Percentiles rank a stretch among this genome's conserved stretches.
phyloP scores from a whole-genome alignment of 2,329 filamentous ascomycete genomes.

The Neopestalotiopsis sp. region DNA sequence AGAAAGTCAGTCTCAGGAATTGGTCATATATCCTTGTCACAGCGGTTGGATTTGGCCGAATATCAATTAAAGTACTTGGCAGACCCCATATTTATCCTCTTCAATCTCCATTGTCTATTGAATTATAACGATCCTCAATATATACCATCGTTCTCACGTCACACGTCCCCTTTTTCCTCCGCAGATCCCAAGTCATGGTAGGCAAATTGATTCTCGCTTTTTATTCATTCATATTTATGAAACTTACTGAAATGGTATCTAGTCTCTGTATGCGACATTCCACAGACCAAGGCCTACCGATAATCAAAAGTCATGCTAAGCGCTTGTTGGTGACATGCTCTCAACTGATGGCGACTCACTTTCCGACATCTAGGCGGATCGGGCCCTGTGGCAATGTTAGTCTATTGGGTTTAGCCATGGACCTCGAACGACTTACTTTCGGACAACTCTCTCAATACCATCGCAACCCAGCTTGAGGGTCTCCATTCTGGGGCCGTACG shows the following conservation, averaged over 20 bases:
- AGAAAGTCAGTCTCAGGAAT: not conserved
- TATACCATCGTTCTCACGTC: not conserved
- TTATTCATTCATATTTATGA: not conserved
- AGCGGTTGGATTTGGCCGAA: not conserved
- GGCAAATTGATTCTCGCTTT: not conserved
- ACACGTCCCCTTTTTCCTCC: not conserved
- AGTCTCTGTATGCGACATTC: not conserved
- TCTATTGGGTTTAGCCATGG: not conserved
- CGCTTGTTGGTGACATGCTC: not conserved
- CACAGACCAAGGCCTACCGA: not conserved
- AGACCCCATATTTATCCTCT: not conserved
- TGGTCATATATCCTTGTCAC: not conserved
- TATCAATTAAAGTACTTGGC: not conserved
- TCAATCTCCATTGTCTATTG: not conserved
- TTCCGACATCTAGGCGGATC: not conserved
- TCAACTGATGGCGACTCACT: not conserved
- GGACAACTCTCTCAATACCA: constrained; percentile 82
- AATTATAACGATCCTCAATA: not conserved
- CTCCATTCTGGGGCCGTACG: constrained; percentile 84
- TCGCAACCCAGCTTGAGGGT: constrained; percentile 79
- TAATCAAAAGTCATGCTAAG: not conserved
- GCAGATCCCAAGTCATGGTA: not conserved
- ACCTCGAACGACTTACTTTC: constrained; percentile 57
- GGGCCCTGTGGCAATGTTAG: not conserved
- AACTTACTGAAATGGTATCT: not conserved